A percentile compares a stretch with the other conserved stretches of the same genome.
Conservation (phyloP, 2,329 filamentous ascomycete species). For the Monosporascus sp. region DNA sequence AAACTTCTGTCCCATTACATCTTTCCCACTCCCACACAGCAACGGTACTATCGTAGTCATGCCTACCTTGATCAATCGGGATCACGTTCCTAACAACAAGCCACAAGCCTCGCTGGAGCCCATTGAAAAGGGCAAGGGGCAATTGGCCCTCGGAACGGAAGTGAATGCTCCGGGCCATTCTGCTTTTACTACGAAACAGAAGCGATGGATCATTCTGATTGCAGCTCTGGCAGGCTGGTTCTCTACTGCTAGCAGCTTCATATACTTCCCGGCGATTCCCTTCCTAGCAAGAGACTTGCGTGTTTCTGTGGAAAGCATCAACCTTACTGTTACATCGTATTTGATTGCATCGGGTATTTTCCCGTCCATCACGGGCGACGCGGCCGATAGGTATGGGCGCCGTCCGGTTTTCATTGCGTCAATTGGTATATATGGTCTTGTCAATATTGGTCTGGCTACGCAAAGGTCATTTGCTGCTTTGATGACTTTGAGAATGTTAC, state of each 20-base stretch:
- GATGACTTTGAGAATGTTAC: slow-evolving; percentile 33
- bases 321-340: slow-evolving; percentile 35
- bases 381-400: slow-evolving; percentile 27
- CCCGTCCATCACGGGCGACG: not conserved
- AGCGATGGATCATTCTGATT: slow-evolving; percentile 10
- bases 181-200: slow-evolving; percentile 7
- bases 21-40: too few relatives aligned
- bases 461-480: slow-evolving; percentile 29
- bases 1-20: too few relatives aligned
- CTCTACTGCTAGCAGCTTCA: slow-evolving; percentile 19
- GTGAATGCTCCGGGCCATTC: slow-evolving; percentile 1
- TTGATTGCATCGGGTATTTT: slow-evolving; percentile 38
- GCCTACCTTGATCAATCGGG: not conserved
- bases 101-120: not conserved
- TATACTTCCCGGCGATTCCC: slow-evolving; percentile 20
- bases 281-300: slow-evolving; percentile 13
- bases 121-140: not conserved
- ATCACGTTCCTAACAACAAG: not conserved
- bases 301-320: slow-evolving; percentile 21
- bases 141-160: not conserved
- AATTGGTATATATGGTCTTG: slow-evolving; percentile 27
- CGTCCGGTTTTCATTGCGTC: slow-evolving; percentile 30
- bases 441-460: slow-evolving; percentile 28
- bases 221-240: slow-evolving; percentile 16
- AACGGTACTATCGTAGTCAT: too few relatives aligned